Evolutionary conservation across 2,329 filamentous ascomycete genomes (phyloP), one percentile per base, ranked within the genome.

Genomic region (Fusarium proliferatum): DNA sequence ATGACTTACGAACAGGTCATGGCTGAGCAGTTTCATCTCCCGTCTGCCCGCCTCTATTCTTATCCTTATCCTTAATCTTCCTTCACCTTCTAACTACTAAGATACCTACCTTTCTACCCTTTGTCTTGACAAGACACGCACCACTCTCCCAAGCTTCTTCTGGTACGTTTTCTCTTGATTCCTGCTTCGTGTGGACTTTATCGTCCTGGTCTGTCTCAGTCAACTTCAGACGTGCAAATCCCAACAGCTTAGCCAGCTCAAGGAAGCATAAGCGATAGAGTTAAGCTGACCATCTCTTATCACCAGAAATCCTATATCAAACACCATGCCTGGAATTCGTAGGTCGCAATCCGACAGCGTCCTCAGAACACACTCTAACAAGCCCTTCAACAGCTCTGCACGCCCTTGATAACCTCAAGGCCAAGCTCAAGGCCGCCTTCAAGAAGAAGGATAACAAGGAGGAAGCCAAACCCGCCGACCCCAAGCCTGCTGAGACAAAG

Each of bases 341-440:
- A 81, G 82, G 86, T 86, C 53, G 36, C 61, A 62, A n/a, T 12
- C 19, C 15, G 51, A 17, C 26, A 53, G 16, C 33, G 12, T 12
- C 17, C 45, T 3, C 38, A 21, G 4, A 38, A 26, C n/a, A 28
- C 15, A 61, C 16, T 61, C 61, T 73, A n/a, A 60, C 39, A 51
- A 42, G 9, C 11, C n/a, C 10, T 9, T 38, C 72, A 88, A 38
- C 72, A 89, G 87, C 87, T 61, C 80, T 84, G 56, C 82, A 85
- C 72, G 86, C 87, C 39, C 81, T 89, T 69, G 85, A 86, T 78
- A 88, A 88, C 82, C 75, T 89, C 74, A 88, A 87, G 85, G 83
- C 81, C 78, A 89, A 88, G 86, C 79, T 90, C 78, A 87, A 86
- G 84, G 81, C 82, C 72, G 81, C 83, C 80, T 87, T 88, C 83